These are phyloP conservation scores for Metarhizium robertsii DNA, from an alignment of 2,329 filamentous ascomycete genomes.

Conservation along the genomic window DNA sequence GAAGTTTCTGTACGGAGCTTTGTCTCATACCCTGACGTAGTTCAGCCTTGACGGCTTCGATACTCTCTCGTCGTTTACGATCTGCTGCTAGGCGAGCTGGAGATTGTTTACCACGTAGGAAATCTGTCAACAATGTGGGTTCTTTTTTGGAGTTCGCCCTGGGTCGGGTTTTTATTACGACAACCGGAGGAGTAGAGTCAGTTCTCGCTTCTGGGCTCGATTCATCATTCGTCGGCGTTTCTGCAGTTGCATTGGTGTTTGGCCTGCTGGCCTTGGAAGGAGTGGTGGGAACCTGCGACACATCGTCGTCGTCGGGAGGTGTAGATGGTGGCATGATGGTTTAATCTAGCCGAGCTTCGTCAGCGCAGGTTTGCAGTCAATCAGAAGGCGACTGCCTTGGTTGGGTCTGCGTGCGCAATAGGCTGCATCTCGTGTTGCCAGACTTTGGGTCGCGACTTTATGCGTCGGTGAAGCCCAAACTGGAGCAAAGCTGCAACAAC, in stretches of 20 bases:
- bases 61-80: slow-evolving; percentile 43
- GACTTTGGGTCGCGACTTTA: not conserved
- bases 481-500: not conserved
- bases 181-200: slow-evolving; percentile 34
- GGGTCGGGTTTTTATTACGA: slow-evolving; percentile 20
- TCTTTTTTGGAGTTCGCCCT: slow-evolving; percentile 29
- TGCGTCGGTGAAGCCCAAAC: slow-evolving; percentile 2
- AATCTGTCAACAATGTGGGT: slow-evolving; percentile 44
- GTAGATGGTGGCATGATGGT: slow-evolving; percentile 14
- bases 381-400: not conserved
- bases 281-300: slow-evolving; percentile 7
- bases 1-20: slow-evolving; percentile 48
- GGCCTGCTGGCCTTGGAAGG: slow-evolving; percentile 5
- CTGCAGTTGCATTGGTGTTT: not conserved
- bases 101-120: slow-evolving; percentile 47
- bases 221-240: slow-evolving; percentile 9
- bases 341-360: slow-evolving; percentile 8
- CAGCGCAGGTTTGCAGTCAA: slow-evolving; percentile 4
- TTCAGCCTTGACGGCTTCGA: slow-evolving; percentile 49
- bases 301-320: slow-evolving; percentile 11
- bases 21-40: slow-evolving; percentile 46
- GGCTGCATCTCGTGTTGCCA: not conserved
- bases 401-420: not conserved
- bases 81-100: slow-evolving; percentile 45
- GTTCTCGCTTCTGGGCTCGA: slow-evolving; percentile 20